Percentiles rank a stretch among this genome's conserved stretches.
Conservation (phyloP, 805 yeast species). For the Suhomyces pyralidae region DNA sequence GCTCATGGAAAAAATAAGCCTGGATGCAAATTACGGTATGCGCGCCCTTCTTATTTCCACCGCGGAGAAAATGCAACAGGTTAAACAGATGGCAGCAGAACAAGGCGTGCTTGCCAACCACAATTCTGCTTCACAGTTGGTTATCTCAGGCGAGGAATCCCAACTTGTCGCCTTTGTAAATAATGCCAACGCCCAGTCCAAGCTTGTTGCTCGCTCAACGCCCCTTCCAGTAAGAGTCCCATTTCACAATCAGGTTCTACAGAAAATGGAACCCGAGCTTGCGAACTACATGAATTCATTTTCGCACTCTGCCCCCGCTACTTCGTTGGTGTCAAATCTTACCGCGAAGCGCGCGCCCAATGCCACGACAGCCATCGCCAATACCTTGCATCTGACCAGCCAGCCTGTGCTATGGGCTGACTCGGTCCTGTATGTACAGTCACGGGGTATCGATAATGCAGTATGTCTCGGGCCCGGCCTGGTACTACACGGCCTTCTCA, state of each 20-base stretch:
- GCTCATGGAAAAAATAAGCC: slow-evolving; percentile 34
- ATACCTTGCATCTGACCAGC: slow-evolving; percentile 39
- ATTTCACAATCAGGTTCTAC: slow-evolving; percentile 45
- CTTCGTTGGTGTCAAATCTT: slow-evolving; percentile 40
- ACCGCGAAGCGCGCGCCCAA: slow-evolving; percentile 24
- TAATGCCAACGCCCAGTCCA: slow-evolving; percentile 10
- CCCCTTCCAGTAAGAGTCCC: slow-evolving; percentile 48
- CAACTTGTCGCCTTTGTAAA: slow-evolving; percentile 22
- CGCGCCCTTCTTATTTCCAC: slow-evolving; percentile 8
- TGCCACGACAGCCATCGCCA: slow-evolving; percentile 22
- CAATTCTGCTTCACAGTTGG: slow-evolving; percentile 43
- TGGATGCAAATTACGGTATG: slow-evolving; percentile 6
- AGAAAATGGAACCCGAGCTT: slow-evolving; percentile 35
- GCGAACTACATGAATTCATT: slow-evolving; percentile 13
- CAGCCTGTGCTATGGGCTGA: slow-evolving; percentile 44
- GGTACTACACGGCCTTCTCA: slow-evolving; percentile 22
- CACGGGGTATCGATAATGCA: slow-evolving; percentile 16
- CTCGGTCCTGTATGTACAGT: slow-evolving; percentile 23
- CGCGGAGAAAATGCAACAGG: background rate
- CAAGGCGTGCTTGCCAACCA: slow-evolving; percentile 43
- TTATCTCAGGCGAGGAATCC: slow-evolving; percentile 39
- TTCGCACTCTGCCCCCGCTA: slow-evolving; percentile 8
- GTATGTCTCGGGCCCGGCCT: slow-evolving; percentile 40
- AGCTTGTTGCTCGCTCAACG: slow-evolving; percentile 22
- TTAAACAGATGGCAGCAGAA: background rate